These are phyloP conservation scores for Xanthoconium separans DNA, from an alignment of 1,284 basidiomycete genomes.

Conservation along the genomic window DNA sequence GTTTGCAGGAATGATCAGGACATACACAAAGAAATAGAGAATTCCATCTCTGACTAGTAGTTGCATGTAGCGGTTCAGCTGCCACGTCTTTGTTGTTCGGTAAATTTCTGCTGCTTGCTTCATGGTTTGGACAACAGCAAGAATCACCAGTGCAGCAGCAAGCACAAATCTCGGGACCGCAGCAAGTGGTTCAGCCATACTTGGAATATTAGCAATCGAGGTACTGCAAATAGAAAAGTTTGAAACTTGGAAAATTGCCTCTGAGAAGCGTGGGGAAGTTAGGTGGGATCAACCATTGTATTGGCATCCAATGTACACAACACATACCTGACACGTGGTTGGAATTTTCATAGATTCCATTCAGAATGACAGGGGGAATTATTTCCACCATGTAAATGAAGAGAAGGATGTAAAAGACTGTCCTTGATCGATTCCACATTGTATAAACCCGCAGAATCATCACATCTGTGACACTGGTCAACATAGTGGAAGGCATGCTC, in stretches of 20 bases:
- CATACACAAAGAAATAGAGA: too few species aligned
- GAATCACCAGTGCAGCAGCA: too few species aligned
- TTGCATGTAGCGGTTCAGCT: too few species aligned
- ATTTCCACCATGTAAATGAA: background rate
- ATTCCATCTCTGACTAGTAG: too few species aligned
- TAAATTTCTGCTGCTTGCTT: too few species aligned
- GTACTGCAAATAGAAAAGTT: background rate
- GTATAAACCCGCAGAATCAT: conserved; percentile 19
- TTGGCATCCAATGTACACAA: background rate
- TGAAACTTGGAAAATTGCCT: background rate
- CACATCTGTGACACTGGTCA: conserved; percentile 5
- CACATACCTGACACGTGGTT: background rate
- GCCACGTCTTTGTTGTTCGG: too few species aligned
- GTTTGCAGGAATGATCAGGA: too few species aligned
- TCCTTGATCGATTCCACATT: conserved; percentile 15
- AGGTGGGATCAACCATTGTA: too few species aligned
- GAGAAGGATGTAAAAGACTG: conserved; percentile 2
- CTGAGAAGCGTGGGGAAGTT: background rate
- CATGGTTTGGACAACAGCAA: too few species aligned
- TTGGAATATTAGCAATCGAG: background rate
- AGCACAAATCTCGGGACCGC: background rate
- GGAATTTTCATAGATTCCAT: background rate
- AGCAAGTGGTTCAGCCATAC: background rate
- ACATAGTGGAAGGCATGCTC: fast-evolving
- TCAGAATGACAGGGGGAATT: background rate